Evolutionary conservation across 768 basidiomycete genomes (phyloP), one percentile per base, ranked within the genome.

Genomic region (Wakefieldia striispora): DNA sequence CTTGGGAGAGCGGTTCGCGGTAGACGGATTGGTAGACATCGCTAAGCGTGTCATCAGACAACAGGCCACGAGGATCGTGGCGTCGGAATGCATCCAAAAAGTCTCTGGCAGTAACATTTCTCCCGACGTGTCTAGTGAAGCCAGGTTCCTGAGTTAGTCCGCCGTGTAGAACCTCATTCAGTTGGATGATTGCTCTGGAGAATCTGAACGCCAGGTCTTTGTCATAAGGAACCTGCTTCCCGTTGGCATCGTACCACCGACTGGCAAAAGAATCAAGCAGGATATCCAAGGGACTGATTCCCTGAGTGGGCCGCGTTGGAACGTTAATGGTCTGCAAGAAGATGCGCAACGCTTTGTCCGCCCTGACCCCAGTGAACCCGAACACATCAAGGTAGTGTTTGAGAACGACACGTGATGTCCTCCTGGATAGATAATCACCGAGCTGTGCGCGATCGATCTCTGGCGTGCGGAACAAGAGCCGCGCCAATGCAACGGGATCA

Each of bases 241-340:
- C 79, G 62, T 99, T 98, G 17, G 90, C 87, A 52, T 93, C 89
- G 59, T 91, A 90, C 90, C 94, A 98, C 24, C 89, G 80, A 56
- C 81, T 78, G 13, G 93, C 88, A 63, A 99, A 93, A 10, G 86
- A 80, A 59, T 90, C 84, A 26, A 97, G 75, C 2, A 97, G 73
- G 57, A 84, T 77, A 50, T 82, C 77, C 34, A 83, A 57, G 11
- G 69, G 61, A 19, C 20, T 55, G 27, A 44, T 37, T 47, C 62
- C 69, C 31, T 69, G 68, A 4, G 55, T 54, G 14, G 67, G 45
- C 33, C 78, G 75, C 24, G 71, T 60, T 7, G 84, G 82, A n/a
- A 87, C 61, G 58, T 88, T 77, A 33, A 97, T 66, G 7, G 93
- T 86, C 59, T 91, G 82, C 51, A 97, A 72, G 74, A 98, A 98